Base-by-base conservation (phyloP, 768 basidiomycete genomes). In the Leccinum truebloodii region DNA sequence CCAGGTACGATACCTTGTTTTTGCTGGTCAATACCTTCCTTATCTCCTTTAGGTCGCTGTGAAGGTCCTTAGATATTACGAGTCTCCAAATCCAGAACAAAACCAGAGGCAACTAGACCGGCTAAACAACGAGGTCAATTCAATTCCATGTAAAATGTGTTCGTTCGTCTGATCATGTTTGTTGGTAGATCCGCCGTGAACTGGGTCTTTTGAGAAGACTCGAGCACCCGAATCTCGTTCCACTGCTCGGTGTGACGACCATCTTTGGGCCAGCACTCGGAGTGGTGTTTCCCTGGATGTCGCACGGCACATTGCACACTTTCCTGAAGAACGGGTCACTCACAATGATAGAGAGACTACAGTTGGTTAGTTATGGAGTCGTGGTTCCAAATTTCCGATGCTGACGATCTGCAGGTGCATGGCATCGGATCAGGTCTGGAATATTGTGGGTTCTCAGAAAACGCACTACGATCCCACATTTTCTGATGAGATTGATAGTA, bases 131-230 rank as follows among this genome's bases (percentile, higher is more conserved):
- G 41, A 54, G 30, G 58, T 54, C 4, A 22, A 35, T 35, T 35
- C 35, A 52, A 16, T 48, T n/a, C 22, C 10, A 2, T 14, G 18
- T 6, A 48, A 10, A 13, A 48, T n/a, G 10, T 0, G 14, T 26
- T 16, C 18, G 12, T 10, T 32, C 8, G 48, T 13, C 24, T 3
- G 35, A 14, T 35, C 13, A 35, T 14, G 3, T 16, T n/a, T 50
- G 12, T 7, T 22, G 35, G 58, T 1, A 32, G 28, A 1, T 61
- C 30, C 52, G 37, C 0, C 28, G 52, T 4, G 59, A 61, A 8
- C 52, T 61, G 3, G 46, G 52, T 3, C 37, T 60, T 13, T 51
- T 39, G 28, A 60, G 58, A 49, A 60, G 58, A 50, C 46, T 61
- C 30, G 35, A 60, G n/a, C 60, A 48, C 9, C 20, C 13, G 5